Base-by-base conservation (phyloP, 75 land plant genomes). In the Larix kaempferi region DNA sequence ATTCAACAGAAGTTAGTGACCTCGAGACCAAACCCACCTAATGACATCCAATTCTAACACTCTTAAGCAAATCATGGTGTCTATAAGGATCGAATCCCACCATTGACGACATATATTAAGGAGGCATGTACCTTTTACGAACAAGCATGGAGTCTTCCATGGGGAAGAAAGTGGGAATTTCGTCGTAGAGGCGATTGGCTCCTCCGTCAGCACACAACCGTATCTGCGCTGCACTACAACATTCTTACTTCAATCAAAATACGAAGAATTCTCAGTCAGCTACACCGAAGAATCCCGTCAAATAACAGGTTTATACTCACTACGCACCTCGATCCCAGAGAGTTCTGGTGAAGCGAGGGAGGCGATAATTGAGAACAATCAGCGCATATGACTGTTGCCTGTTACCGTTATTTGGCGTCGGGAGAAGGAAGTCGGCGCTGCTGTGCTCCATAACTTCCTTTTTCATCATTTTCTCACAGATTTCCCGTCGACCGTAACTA, bases 181-280 rank as follows among this genome's bases (percentile, higher is more conserved):
- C 91, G 74, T 94, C 93, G 60, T 77, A 93, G 39, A 95, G 21
- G 10, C 92, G 89, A 78, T 98, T 98, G 27, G 99, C 99, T 21
- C 99, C 99, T 67, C 99, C 99, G 77, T 98, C 99, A 3, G 99
- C 99, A 75, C 95, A 98, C 15, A 98, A 14, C 22, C 91, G 91
- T 52, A 91, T 49, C 62, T 79, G 71, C 77, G 99, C 99, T 98
- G 98, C 82, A 52, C 29, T 4, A 62, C 63, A 80, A 69, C 57
- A 77, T 25, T 37, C n/a, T n/a, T n/a, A n/a, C n/a, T n/a, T n/a
- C n/a, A n/a, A n/a, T n/a, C n/a, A n/a, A n/a, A n/a, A n/a, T n/a
- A n/a, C n/a, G n/a, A n/a, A n/a, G n/a, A n/a, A n/a, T n/a, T n/a
- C n/a, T n/a, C n/a, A n/a, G n/a, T n/a, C n/a, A n/a, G n/a, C n/a